phyloP scores from a whole-genome alignment of 306 rosid genomes.

The Corylus heterophylla region DNA sequence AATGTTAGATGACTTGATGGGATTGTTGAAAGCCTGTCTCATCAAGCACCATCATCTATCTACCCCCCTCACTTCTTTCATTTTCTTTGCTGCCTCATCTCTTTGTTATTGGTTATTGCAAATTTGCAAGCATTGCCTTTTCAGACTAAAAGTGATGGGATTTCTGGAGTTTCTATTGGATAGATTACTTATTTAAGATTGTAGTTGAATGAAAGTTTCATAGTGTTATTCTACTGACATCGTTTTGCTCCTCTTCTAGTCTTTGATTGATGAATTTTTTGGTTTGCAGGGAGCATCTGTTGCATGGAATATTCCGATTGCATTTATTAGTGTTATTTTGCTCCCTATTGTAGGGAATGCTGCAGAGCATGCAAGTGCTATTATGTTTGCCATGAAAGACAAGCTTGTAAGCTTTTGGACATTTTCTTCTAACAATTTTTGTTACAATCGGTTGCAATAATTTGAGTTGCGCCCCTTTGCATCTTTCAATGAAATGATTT shows the following conservation, averaged over 20 bases:
- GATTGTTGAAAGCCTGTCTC: not conserved
- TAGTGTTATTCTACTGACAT: not conserved
- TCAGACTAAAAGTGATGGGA: not conserved
- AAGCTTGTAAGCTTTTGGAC: conserved; percentile 60
- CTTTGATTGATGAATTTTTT: conserved; percentile 21
- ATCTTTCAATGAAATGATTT: no score
- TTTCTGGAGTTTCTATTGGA: not conserved
- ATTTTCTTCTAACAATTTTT: not conserved
- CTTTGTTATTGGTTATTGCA: not conserved
- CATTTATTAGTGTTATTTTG: conserved; percentile 79
- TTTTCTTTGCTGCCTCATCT: not conserved
- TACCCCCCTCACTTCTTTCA: not conserved
- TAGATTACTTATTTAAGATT: not conserved
- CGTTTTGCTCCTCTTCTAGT: not conserved
- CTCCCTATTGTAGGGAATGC: conserved; percentile 91
- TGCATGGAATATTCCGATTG: conserved; percentile 56
- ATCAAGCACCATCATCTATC: not conserved
- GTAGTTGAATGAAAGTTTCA: not conserved
- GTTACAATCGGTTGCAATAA: conserved; percentile 4
- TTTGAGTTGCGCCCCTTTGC: not conserved
- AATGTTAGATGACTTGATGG: not conserved
- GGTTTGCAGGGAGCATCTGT: conserved; percentile 66
- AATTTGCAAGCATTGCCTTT: not conserved
- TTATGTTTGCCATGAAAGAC: conserved; percentile 90
- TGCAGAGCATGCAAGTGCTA: conserved; percentile 89